phyloP scores from a whole-genome alignment of 805 yeast species.

The Ogataea kodamae region DNA sequence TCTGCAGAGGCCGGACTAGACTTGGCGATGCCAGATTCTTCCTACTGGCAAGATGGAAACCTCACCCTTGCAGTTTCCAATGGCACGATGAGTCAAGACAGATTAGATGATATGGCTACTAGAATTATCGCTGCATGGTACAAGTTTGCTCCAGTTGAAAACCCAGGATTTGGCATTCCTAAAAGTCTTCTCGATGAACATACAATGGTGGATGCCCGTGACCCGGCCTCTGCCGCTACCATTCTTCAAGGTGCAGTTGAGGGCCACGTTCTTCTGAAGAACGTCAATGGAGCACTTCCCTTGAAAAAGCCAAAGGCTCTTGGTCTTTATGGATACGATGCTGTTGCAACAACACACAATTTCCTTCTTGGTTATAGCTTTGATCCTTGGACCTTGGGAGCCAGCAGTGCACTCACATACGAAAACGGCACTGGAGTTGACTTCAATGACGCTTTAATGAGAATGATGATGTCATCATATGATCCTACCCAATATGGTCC shows the following conservation, averaged over 20 bases:
- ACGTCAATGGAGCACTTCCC: conserved; percentile 51
- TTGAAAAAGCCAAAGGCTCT: conserved; percentile 48
- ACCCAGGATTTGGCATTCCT: conserved; percentile 39
- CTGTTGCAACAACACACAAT: conserved; percentile 2
- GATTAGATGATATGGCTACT: conserved; percentile 61
- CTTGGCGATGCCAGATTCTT: conserved; percentile 60
- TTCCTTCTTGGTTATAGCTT: conserved; percentile 2
- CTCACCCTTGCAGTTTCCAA: conserved; percentile 54
- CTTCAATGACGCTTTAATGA: background rate
- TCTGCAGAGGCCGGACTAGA: conserved; percentile 58
- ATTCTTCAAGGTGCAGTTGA: conserved; percentile 55
- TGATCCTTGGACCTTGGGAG: conserved; percentile 10
- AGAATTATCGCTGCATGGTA: conserved; percentile 57
- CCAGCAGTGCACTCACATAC: conserved; percentile 4
- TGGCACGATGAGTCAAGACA: conserved; percentile 47
- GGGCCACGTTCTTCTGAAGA: conserved; percentile 54
- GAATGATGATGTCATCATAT: conserved; percentile 7
- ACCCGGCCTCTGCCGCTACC: conserved; percentile 43
- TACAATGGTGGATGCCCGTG: conserved; percentile 52
- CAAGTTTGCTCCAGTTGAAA: conserved; percentile 36
- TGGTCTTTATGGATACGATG: conserved; percentile 18
- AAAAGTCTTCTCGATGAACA: conserved; percentile 55
- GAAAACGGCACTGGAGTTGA: conserved; percentile 11
- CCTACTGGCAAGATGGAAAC: conserved; percentile 47
- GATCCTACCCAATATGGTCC: conserved; percentile 9